Percentiles rank a stretch among this genome's conserved stretches.
Evolutionary conservation across 768 basidiomycete genomes (phyloP).

Genomic region (Thelephora aurantiotincta): DNA sequence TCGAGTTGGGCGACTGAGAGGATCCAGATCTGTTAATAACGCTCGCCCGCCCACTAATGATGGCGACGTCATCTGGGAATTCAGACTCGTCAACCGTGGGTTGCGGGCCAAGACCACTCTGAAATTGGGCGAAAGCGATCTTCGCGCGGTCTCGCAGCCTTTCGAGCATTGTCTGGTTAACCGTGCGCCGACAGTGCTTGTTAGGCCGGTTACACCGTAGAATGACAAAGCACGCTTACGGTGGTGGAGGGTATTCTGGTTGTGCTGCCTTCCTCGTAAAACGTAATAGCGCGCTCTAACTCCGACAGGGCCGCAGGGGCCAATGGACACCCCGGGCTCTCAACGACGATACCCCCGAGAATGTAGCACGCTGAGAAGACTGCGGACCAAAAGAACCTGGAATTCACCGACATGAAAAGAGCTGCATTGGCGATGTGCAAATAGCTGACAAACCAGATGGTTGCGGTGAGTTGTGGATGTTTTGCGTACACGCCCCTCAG

Average conservation of each 20-base stretch:
- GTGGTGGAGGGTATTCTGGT: background rate
- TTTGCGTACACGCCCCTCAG: slow-evolving; percentile 22
- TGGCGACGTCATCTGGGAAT: no score
- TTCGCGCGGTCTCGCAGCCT: no score
- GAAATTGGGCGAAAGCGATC: no score
- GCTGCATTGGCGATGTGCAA: background rate
- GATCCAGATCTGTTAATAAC: no score
- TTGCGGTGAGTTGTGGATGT: slow-evolving; percentile 20
- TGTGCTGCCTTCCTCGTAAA: slow-evolving; percentile 29
- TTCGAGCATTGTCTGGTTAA: no score
- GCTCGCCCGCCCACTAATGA: no score
- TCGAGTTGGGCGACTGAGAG: no score
- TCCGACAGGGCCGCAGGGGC: slow-evolving; percentile 25
- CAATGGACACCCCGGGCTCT: slow-evolving; percentile 29
- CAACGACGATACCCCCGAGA: slow-evolving; percentile 30
- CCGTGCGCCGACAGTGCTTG: no score
- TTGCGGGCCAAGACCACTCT: no score
- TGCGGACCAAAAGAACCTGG: slow-evolving; percentile 28
- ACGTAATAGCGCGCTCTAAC: slow-evolving; percentile 21
- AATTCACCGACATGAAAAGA: background rate
- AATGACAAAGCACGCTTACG: no score
- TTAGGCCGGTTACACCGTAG: no score
- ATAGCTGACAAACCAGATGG: slow-evolving; percentile 22
- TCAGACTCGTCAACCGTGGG: no score
- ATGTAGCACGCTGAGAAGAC: slow-evolving; percentile 34